phyloP scores from a whole-genome alignment of 2,329 filamentous ascomycete genomes.

The Penicillium sp. region DNA sequence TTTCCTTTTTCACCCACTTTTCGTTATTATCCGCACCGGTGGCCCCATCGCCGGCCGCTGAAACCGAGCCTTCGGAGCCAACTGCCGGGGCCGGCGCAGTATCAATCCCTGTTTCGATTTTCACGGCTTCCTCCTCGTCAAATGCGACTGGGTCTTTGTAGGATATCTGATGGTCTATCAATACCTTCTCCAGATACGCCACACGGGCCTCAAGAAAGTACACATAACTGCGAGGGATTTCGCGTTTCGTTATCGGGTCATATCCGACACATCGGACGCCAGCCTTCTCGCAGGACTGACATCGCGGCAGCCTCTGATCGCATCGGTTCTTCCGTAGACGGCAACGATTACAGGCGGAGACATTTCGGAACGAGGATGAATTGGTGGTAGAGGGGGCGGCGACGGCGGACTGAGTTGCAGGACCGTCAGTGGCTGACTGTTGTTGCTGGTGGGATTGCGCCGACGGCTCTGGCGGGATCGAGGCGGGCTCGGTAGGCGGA shows the following conservation, averaged over 20 bases:
- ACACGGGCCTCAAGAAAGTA: conserved; percentile 87
- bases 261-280: conserved; percentile 85
- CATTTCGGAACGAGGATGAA: conserved; percentile 59
- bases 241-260: conserved; percentile 89
- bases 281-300: conserved; percentile 84
- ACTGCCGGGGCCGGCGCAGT: no score
- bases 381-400: conserved; percentile 20
- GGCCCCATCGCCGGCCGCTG: no score
- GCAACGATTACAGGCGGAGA: conserved; percentile 90
- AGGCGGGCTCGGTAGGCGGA: no score
- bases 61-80: no score
- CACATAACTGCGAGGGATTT: conserved; percentile 87
- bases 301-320: conserved; percentile 84
- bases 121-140: conserved; percentile 42
- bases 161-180: conserved; percentile 62
- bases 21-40: no score
- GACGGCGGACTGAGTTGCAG: no score
- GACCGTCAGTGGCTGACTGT: no score
- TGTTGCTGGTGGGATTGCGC: no score
- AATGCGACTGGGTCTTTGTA: conserved; percentile 61
- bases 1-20: no score
- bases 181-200: conserved; percentile 68
- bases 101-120: no score
- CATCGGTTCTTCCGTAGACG: conserved; percentile 87
- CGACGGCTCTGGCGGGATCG: no score